These are phyloP conservation scores for Leccinellum rugosiceps DNA, from an alignment of 768 basidiomycete species.

Conservation along the genomic window DNA sequence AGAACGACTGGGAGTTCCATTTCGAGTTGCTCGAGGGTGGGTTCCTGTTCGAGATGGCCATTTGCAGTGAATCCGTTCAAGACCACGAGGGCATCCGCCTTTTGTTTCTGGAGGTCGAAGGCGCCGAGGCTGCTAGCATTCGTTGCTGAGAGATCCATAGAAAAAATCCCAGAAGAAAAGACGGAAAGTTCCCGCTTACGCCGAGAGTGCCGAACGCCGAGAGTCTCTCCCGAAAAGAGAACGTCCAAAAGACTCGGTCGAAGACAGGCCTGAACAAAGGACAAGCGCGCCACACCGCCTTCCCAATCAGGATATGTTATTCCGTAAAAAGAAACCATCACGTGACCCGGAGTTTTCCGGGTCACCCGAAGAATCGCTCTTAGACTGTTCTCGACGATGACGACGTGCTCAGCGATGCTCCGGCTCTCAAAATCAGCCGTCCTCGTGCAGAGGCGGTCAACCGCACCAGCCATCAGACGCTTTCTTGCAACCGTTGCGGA, in stretches of 20 bases:
- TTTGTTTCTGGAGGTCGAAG: slow-evolving; percentile 29
- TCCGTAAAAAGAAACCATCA: slow-evolving; percentile 33
- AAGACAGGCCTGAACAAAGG: slow-evolving; percentile 12
- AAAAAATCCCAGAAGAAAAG: not conserved
- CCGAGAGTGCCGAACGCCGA: slow-evolving; percentile 4
- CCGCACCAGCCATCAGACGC: slow-evolving; percentile 13
- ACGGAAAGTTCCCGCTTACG: not conserved
- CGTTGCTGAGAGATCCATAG: slow-evolving; percentile 14
- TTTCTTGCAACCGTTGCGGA: slow-evolving; percentile 71
- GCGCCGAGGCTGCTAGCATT: slow-evolving; percentile 15
- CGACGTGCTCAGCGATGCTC: slow-evolving; percentile 29
- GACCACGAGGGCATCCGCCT: slow-evolving; percentile 28
- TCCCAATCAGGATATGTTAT: not conserved
- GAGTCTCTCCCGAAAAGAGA: not conserved
- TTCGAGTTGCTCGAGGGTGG: slow-evolving; percentile 57
- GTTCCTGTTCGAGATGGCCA: slow-evolving; percentile 37
- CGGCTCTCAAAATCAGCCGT: slow-evolving; percentile 26
- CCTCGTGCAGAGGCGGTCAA: slow-evolving; percentile 18
- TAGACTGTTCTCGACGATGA: not conserved
- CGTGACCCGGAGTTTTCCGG: slow-evolving; percentile 22
- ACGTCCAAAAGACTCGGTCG: not conserved
- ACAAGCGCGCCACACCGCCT: slow-evolving; percentile 8
- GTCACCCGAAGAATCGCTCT: not conserved
- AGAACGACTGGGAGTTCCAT: slow-evolving; percentile 68
- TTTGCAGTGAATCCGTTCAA: slow-evolving; percentile 31